Conservation (phyloP, 257 asterid genomes). For the Solanum pimpinellifolium region DNA sequence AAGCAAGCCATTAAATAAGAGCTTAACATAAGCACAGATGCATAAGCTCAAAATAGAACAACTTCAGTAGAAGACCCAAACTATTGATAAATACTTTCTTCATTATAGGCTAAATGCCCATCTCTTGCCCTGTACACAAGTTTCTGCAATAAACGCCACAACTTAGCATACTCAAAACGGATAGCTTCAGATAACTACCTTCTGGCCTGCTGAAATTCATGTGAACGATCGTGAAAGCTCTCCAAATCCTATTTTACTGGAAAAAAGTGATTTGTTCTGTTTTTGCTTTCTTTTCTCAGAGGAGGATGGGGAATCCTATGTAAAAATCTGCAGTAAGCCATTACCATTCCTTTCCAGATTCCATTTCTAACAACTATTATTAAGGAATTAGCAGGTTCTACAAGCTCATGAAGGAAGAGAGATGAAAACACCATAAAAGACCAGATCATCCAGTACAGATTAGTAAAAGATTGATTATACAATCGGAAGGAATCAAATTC, state of each 20-base stretch:
- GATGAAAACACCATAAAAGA: not conserved
- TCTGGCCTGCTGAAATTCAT: not conserved
- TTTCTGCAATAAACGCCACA: not conserved
- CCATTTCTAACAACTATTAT: not conserved
- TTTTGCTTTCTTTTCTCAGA: not conserved
- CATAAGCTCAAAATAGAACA: not conserved
- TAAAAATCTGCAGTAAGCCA: not conserved
- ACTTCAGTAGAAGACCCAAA: not conserved
- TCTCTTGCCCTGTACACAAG: not conserved
- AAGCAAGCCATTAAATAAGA: not conserved
- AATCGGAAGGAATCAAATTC: not conserved
- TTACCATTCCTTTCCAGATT: not conserved
- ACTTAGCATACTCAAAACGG: not conserved
- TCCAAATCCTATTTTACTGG: not conserved
- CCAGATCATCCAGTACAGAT: not conserved
- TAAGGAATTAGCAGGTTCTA: not conserved
- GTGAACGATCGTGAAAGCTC: not conserved
- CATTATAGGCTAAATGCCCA: not conserved
- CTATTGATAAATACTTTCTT: not conserved
- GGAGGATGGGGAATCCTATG: not conserved
- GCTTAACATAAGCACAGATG: not conserved
- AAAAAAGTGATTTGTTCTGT: not conserved
- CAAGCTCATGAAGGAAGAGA: not conserved
- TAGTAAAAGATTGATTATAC: not conserved
- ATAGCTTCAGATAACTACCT: not conserved